Percentiles rank a stretch among this genome's conserved stretches.
Conservation (phyloP, 257 asterid species). For the Coffea canephora region DNA sequence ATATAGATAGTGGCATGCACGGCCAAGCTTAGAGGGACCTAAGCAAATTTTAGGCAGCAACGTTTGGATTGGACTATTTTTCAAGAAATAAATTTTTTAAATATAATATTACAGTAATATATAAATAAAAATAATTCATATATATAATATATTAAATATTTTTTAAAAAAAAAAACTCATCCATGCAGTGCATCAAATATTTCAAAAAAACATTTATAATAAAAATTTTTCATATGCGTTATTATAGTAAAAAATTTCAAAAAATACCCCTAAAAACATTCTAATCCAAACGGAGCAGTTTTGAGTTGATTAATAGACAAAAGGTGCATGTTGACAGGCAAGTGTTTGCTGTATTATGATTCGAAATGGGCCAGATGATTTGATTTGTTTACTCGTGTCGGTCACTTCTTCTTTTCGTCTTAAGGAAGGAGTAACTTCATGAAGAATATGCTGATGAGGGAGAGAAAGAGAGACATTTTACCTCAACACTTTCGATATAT, state of each 20-base stretch:
- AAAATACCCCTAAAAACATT: too few relatives aligned
- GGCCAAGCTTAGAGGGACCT: background rate
- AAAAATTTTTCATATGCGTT: too few relatives aligned
- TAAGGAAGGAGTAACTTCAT: background rate
- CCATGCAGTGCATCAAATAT: too few relatives aligned
- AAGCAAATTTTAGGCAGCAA: background rate
- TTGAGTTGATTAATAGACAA: constrained; percentile 1
- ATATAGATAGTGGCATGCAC: background rate
- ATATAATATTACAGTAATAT: too few relatives aligned
- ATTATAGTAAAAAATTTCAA: too few relatives aligned
- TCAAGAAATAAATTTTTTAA: too few relatives aligned
- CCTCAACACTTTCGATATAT: background rate
- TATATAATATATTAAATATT: too few relatives aligned
- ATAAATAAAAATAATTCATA: too few relatives aligned
- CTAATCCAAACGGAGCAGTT: too few relatives aligned
- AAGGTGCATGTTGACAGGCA: background rate
- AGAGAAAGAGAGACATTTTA: background rate
- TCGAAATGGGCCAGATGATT: background rate
- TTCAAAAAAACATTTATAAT: too few relatives aligned
- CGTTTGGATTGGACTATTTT: too few relatives aligned
- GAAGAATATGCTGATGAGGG: background rate
- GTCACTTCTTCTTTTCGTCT: background rate
- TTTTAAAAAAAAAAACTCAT: too few relatives aligned
- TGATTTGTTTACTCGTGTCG: background rate
- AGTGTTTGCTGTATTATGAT: background rate